Evolutionary conservation across 2,329 filamentous ascomycete species (phyloP), one percentile per base, ranked within the genome.

Genomic region (Lojkania enalia): DNA sequence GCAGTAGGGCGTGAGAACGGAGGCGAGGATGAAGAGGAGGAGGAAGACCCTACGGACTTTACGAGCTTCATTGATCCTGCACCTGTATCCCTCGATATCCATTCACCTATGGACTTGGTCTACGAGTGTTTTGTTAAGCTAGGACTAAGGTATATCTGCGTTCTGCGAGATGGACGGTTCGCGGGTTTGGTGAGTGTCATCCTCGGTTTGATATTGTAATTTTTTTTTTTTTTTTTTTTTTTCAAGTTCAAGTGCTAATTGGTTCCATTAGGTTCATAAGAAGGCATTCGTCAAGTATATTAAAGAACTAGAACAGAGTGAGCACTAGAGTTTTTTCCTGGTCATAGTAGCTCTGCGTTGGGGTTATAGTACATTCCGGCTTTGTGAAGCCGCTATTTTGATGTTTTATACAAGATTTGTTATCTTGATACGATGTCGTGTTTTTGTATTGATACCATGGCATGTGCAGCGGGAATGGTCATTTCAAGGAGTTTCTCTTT

Each of bases 41-140:
- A 72, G 7, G 64, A 68, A 13, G 83, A 89, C 50, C 87, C 86
- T 2, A 90, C 86, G 0, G 89, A 97, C 63, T 95, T 97, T 51
- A 95, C 90, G 0, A 84, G 81, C 2, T 96, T 86, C 60, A 95
- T 99, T 67, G 94, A 99, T 64, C 89, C 90, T 13, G 87, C 92
- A 2, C 94, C 94, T 0, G 81, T 99, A 12, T 82, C 91, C 11
- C 76, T 99, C 18, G 94, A 99, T 62, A 87, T 95, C 20, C 83
- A 85, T 55, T 94, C 87, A 0, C 89, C 94, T 0, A 91, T 97
- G 82, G 91, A 97, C 65, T 74, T 99, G 29, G 94, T 96, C 3
- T 96, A 96, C 61, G 94, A 99, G 66, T 92, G 90, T 61, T 99
- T 97, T 67, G 88, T 89, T 39, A 99, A 99, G 71, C 77, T 99